Evolutionary conservation across 768 basidiomycete genomes (phyloP).

Genomic region (Vishniacozyma victoriae): DNA sequence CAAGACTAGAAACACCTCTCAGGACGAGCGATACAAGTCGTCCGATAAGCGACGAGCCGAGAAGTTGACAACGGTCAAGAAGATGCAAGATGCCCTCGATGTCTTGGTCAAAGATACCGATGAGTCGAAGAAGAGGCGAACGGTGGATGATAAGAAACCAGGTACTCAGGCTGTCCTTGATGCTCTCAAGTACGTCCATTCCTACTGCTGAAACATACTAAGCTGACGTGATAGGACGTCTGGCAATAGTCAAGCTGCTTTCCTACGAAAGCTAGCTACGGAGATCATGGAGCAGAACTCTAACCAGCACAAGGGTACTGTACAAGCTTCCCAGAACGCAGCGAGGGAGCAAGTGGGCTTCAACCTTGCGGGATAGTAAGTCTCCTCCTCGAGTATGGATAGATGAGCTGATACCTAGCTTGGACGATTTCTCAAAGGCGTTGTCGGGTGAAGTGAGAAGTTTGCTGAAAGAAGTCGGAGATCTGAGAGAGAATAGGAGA

Average conservation of each 20-base stretch:
- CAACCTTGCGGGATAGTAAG: conserved; percentile 45
- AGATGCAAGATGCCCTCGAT: conserved; percentile 44
- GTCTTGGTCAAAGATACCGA: conserved; percentile 37
- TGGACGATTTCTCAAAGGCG: conserved; percentile 47
- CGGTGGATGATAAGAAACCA: conserved; percentile 44
- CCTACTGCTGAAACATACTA: neutral
- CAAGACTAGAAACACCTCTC: conserved; percentile 22
- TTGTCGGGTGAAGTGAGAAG: conserved; percentile 45
- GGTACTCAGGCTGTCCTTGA: conserved; percentile 45
- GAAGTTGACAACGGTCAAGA: conserved; percentile 39
- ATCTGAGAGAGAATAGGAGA: conserved; percentile 40
- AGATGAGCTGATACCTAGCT: conserved; percentile 11
- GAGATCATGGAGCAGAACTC: conserved; percentile 46
- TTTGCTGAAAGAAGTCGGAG: conserved; percentile 44
- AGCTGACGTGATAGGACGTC: conserved; percentile 17
- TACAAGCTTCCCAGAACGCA: conserved; percentile 30
- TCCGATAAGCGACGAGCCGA: conserved; percentile 40
- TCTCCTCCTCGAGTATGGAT: neutral
- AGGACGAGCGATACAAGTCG: conserved; percentile 32
- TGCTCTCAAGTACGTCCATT: conserved; percentile 39
- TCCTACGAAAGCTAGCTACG: conserved; percentile 40
- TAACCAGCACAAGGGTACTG: conserved; percentile 42
- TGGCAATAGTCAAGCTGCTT: conserved; percentile 39
- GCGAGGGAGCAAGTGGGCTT: conserved; percentile 47
- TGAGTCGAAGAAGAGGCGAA: conserved; percentile 41